phyloP scores from a whole-genome alignment of 768 basidiomycete genomes.

The Sporobolomyces phaffii region DNA sequence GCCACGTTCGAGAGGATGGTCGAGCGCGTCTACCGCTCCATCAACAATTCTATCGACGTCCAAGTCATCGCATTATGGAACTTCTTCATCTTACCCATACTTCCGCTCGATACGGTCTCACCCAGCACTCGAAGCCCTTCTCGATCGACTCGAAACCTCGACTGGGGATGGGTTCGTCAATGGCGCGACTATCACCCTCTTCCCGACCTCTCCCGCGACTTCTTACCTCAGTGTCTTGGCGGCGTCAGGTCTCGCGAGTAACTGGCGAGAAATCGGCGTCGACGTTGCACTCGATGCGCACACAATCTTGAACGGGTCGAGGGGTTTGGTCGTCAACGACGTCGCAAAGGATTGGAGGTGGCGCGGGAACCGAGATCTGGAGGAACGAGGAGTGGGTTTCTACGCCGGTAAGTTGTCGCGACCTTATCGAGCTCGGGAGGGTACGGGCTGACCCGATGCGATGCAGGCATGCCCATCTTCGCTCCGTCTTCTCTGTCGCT shows the following conservation, averaged over 20 bases:
- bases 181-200: conserved; percentile 22
- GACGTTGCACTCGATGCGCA: conserved; percentile 26
- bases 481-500: conserved; percentile 19
- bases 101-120: conserved; percentile 5
- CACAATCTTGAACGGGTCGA: conserved; percentile 22
- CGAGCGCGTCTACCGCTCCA: conserved; percentile 12
- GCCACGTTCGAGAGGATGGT: not conserved
- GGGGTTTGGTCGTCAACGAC: conserved; percentile 18
- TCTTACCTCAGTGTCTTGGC: conserved; percentile 12
- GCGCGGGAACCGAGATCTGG: conserved; percentile 12
- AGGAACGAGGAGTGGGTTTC: conserved; percentile 10
- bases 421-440: not conserved
- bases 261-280: not conserved
- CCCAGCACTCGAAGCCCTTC: not conserved
- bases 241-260: not conserved
- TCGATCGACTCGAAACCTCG: not conserved
- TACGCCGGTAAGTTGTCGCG: conserved; percentile 4
- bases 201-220: not conserved
- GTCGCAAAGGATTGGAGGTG: conserved; percentile 32
- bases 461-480: conserved; percentile 29
- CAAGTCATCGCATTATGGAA: not conserved
- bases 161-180: not conserved
- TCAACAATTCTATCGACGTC: not conserved
- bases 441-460: not conserved
- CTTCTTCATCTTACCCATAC: not conserved